Conservation (phyloP, 192 early-diverging fungal genomes). For the Lobosporangium transversale region DNA sequence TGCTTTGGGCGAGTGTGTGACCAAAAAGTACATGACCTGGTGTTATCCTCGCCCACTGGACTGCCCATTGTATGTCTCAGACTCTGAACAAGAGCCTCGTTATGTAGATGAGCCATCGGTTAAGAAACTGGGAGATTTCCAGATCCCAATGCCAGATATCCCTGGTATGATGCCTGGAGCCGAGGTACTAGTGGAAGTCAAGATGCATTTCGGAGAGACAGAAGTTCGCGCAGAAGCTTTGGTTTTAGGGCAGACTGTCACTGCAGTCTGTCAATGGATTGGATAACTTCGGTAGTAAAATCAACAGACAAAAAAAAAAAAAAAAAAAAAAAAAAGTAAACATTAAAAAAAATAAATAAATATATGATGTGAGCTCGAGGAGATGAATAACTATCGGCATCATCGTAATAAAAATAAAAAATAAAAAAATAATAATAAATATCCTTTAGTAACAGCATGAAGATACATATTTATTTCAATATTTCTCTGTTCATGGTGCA, state of each 20-base stretch:
- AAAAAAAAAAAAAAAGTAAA: background rate
- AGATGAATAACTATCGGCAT: no score
- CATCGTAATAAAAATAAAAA: no score
- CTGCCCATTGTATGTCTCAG: slow-evolving; percentile 45
- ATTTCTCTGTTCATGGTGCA: no score
- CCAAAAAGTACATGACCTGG: slow-evolving; percentile 55
- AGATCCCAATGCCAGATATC: slow-evolving; percentile 50
- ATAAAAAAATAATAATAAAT: no score
- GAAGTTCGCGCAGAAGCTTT: slow-evolving; percentile 48
- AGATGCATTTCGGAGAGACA: slow-evolving; percentile 54
- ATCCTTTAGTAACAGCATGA: no score
- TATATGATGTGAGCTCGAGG: no score
- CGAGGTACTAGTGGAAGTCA: slow-evolving; percentile 50
- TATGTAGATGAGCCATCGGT: slow-evolving; percentile 52
- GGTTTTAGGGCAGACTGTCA: slow-evolving; percentile 54
- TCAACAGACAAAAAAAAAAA: background rate
- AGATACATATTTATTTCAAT: no score
- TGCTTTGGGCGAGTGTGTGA: slow-evolving; percentile 48
- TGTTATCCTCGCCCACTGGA: slow-evolving; percentile 51
- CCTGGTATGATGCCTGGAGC: slow-evolving; percentile 49
- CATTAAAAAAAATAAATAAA: slow-evolving; percentile 2
- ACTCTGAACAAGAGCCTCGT: slow-evolving; percentile 42
- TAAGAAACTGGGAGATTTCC: slow-evolving; percentile 51
- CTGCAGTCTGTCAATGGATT: slow-evolving; percentile 60
- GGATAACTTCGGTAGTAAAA: slow-evolving; percentile 24